Evolutionary conservation across 495 filamentous ascomycete species (phyloP).

Genomic region (Trichoderma gamsii): DNA sequence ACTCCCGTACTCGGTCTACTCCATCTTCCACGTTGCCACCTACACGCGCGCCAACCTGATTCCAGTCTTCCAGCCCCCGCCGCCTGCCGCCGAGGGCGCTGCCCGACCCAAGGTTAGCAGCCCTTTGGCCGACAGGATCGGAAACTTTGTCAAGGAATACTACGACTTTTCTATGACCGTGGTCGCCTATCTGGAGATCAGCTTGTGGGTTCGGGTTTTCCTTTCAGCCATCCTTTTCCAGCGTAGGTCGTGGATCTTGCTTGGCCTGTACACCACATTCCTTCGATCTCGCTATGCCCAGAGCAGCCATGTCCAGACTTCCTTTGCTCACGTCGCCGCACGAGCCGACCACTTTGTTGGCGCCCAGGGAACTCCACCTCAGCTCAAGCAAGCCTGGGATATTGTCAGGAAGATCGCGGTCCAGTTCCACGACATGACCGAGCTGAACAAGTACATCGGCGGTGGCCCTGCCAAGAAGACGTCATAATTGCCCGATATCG

Average conservation of each 20-base stretch:
- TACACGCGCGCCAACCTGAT: constrained; percentile 67
- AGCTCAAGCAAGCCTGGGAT: constrained; percentile 77
- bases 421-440: constrained; percentile 73
- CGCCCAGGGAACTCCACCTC: constrained; percentile 81
- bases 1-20: constrained; percentile 93
- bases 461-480: constrained; percentile 51
- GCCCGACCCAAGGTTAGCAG: constrained; percentile 58
- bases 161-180: constrained; percentile 86
- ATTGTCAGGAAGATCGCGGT: constrained; percentile 63
- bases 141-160: constrained; percentile 92
- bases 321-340: constrained; percentile 64
- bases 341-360: constrained; percentile 74
- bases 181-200: constrained; percentile 68
- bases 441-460: constrained; percentile 62
- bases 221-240: constrained; percentile 75
- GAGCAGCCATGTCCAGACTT: constrained; percentile 82
- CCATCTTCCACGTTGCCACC: constrained; percentile 93
- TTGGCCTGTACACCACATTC: constrained; percentile 83
- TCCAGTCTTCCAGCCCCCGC: constrained; percentile 52
- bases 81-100: constrained; percentile 44
- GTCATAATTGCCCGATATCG: constrained; percentile 24
- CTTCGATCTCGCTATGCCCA: constrained; percentile 84
- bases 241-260: constrained; percentile 82
- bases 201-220: constrained; percentile 76
- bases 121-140: constrained; percentile 72